A percentile compares a stretch with the other conserved stretches of the same genome.
These are phyloP conservation scores for Diaporthe humulicola DNA, from an alignment of 2,329 filamentous ascomycete genomes.

Conservation along the genomic window DNA sequence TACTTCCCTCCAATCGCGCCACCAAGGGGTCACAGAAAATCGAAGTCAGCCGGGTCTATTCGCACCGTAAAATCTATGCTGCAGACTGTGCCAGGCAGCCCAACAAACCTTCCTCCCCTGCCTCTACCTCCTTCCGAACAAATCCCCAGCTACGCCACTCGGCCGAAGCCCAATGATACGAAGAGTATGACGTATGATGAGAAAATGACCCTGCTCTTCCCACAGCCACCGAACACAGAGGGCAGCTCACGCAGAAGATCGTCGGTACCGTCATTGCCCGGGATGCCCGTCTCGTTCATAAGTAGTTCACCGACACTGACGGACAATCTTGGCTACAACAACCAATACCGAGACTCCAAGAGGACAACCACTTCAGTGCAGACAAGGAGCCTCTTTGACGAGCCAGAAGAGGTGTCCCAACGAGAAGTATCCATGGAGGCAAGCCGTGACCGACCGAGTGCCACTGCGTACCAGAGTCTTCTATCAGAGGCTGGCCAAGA, in stretches of 20 bases:
- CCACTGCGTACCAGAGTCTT: conserved; percentile 48
- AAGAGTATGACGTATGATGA: conserved; percentile 72
- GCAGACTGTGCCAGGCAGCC: conserved; percentile 58
- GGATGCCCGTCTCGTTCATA: conserved; percentile 51
- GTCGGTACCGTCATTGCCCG: conserved; percentile 60
- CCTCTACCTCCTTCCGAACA: conserved; percentile 60
- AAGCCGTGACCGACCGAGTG: conserved; percentile 44
- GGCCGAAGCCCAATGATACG: conserved; percentile 64
- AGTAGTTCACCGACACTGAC: conserved; percentile 43
- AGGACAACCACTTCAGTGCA: conserved; percentile 54
- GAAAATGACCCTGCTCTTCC: conserved; percentile 67
- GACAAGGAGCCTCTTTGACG: conserved; percentile 56
- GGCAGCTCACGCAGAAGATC: conserved; percentile 49
- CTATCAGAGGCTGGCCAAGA: conserved; percentile 50
- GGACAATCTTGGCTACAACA: conserved; percentile 44
- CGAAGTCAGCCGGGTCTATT: conserved; percentile 63
- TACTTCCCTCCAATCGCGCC: conserved; percentile 53
- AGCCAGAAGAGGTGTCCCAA: conserved; percentile 35
- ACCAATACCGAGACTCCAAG: conserved; percentile 50
- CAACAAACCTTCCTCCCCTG: conserved; percentile 65
- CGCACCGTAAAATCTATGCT: conserved; percentile 60
- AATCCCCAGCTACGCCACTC: conserved; percentile 44
- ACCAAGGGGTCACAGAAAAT: conserved; percentile 59
- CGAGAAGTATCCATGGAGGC: conserved; percentile 16
- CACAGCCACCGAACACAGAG: conserved; percentile 49